Conservation (phyloP, 441 rosid genomes). For the Raphanus hybrid region DNA sequence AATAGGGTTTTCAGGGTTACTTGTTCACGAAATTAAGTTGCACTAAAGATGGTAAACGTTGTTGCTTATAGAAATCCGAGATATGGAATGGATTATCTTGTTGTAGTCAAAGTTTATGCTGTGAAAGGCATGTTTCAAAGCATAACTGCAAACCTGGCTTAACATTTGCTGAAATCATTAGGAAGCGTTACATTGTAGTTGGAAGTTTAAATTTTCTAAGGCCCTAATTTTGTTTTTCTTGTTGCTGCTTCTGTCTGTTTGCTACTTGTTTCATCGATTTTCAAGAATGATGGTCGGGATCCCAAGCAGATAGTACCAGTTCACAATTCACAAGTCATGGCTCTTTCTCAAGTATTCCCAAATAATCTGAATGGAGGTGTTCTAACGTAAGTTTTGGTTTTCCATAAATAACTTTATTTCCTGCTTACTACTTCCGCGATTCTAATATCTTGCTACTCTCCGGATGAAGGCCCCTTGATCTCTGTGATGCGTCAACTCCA, state of each 20-base stretch:
- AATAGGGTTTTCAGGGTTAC: slow-evolving; percentile 17
- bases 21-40: slow-evolving; percentile 25
- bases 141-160: slow-evolving; percentile 25
- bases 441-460: slow-evolving; percentile 39
- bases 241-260: slow-evolving; percentile 42
- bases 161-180: slow-evolving; percentile 15
- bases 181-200: slow-evolving; percentile 23
- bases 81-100: slow-evolving; percentile 9
- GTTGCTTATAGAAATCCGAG: slow-evolving; percentile 22
- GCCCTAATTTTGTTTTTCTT: slow-evolving; percentile 37
- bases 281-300: slow-evolving; percentile 84
- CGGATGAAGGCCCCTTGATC: slow-evolving; percentile 95
- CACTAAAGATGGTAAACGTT: slow-evolving; percentile 9
- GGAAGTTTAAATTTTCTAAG: slow-evolving; percentile 32
- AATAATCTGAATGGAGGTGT: slow-evolving; percentile 79
- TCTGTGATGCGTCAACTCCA: slow-evolving; percentile 74
- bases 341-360: slow-evolving; percentile 90
- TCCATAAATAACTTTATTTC: slow-evolving; percentile 25
- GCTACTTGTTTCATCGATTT: slow-evolving; percentile 36
- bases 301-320: slow-evolving; percentile 64
- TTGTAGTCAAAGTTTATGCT: slow-evolving; percentile 19
- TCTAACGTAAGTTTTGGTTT: slow-evolving; percentile 71
- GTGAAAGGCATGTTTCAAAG: slow-evolving; percentile 25
- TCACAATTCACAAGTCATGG: slow-evolving; percentile 86
- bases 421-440: slow-evolving; percentile 32